Evolutionary conservation across 129 eudicot genomes (phyloP), one percentile per base, ranked within the genome.

Genomic region (Ambrosia artemisiifolia): DNA sequence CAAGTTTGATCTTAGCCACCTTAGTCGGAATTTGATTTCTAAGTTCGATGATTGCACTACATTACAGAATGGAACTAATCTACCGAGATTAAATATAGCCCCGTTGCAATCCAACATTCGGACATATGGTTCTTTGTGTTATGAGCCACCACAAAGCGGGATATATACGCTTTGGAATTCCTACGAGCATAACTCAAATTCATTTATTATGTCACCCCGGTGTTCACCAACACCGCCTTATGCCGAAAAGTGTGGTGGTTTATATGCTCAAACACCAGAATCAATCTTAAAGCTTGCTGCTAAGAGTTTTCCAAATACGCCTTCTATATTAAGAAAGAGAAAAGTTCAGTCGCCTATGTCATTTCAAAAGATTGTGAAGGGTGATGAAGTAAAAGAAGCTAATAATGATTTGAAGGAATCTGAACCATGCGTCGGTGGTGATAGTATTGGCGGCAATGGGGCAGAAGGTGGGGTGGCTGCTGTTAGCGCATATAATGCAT

Each of bases 321-420:
- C 99, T 68, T 88, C 99, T 49, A 94, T 94, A 35, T 46, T 90
- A 11, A 79, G 99, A 56, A 94, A 88, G 79, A 88, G 99, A 81
- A 94, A 81, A 75, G 59, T 43, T 60, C 85, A 57, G 1, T 42
- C 83, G 44, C 38, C 64, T 20, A 24, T 24, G 28, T 66, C 84
- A 12, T 19, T 60, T 59, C 75, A 66, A 59, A 82, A 84, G 78
- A 70, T 34, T 67, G 32, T 74, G 67, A 83, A 73, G 84, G 77
- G 42, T 0, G 80, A 80, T 24, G 85, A 44, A 11, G 74, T 56
- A 19, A 77, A 70, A 32, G 43, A 60, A 66, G 69, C 54, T 10
- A 73, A 67, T 14, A 55, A 38, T 74, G 65, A 61, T 73, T 44
- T 71, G 71, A 76, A 84, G 75, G 75, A 67, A 42, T 71, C 81